Base-by-base conservation (phyloP, 495 filamentous ascomycete genomes). In the Lasiosphaeris hirsuta region DNA sequence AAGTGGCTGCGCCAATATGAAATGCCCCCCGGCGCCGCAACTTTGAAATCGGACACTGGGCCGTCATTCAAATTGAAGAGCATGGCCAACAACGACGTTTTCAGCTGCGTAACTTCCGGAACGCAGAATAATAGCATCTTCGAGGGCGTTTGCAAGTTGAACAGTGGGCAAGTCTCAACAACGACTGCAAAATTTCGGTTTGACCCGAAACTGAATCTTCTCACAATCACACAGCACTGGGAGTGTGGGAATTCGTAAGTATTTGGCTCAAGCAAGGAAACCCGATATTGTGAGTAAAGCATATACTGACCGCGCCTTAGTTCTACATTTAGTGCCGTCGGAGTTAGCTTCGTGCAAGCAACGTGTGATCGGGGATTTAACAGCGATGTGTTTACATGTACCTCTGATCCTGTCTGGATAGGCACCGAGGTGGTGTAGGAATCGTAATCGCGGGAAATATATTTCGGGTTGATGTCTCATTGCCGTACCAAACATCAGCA, bases 1-100 rank as follows among this genome's bases (percentile, higher is more conserved):
- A 60, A 69, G 0, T 75, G 73, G 73, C 56, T 30, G 1, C 69
- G 73, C 2, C 56, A 63, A 7, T 72, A 67, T 38, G 60, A 61
- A 34, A 54, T 71, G 42, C 48, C 60, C 4, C 68, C 68, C 1
- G 68, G 69, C 0, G 61, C 67, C 8, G 42, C 62, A 6, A 18
- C 49, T 9, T 46, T 51, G 10, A 41, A 46, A 0, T 36, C 49
- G 0, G 73, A 75, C 54, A 69, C 64, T 0, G 73, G 73, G 2
- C 73, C 73, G 40, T 69, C 69, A 0, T 75, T 75, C 46, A 63
- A 54, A 0, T 37, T 75, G 52, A 62, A 33, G 14, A 74, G 61
- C 39, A 40, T 72, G 56, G 63, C 68, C 6, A 63, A 63, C 55
- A 64, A 53, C 15, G 64, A 57, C 35, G 45, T 63, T 7, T 68